phyloP scores from a whole-genome alignment of 805 yeast genomes.

The Hanseniaspora jakobsenii region DNA sequence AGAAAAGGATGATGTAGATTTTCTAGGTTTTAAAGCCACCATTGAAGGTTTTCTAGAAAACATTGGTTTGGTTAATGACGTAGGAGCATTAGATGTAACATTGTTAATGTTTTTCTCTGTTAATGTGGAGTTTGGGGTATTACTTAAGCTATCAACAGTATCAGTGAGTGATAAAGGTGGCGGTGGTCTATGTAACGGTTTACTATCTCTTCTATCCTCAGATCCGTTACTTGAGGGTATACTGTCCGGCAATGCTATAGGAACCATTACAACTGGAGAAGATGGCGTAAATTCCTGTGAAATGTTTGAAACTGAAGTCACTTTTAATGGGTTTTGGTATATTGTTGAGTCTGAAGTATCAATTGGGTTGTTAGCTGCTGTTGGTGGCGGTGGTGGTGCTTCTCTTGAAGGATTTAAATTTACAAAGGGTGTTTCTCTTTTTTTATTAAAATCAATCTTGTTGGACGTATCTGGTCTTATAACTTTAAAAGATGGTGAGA shows the following conservation, averaged over 20 bases:
- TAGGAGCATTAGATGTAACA: no score
- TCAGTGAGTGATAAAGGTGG: no score
- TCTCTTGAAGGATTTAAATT: constrained; percentile 55
- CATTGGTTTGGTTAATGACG: constrained; percentile 16
- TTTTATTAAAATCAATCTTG: constrained; percentile 72
- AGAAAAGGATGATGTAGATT: constrained; percentile 2
- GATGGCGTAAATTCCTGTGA: no score
- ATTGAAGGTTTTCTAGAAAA: constrained; percentile 11
- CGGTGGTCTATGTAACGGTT: constrained; percentile 16
- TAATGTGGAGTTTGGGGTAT: no score
- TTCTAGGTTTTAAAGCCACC: constrained; percentile 3
- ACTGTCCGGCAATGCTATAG: neutral
- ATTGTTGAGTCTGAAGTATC: no score
- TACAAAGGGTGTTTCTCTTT: constrained; percentile 63
- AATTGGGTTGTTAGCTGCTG: neutral
- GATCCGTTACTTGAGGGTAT: neutral
- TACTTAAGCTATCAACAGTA: no score
- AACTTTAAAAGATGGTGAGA: constrained; percentile 43
- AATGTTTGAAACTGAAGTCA: no score
- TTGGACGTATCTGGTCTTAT: constrained; percentile 49
- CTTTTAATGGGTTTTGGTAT: no score
- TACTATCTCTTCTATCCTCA: constrained; percentile 15
- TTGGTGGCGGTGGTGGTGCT: constrained; percentile 57
- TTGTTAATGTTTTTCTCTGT: neutral
- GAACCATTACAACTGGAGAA: neutral